Conservation (phyloP, 2,329 filamentous ascomycete species). For the Stemphylium vesicarium region DNA sequence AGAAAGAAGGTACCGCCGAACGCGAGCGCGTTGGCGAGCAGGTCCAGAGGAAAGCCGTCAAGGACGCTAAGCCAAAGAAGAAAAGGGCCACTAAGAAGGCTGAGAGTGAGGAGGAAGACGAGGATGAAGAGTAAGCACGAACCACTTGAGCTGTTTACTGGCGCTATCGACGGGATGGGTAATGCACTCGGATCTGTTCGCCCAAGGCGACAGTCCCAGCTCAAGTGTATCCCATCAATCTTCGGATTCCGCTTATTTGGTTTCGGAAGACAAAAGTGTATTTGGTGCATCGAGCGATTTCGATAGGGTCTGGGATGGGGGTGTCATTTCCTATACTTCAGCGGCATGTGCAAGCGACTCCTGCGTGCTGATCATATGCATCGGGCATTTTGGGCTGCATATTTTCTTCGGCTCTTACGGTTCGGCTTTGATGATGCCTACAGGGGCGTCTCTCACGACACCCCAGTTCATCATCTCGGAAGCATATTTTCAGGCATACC, state of each 20-base stretch:
- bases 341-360: background rate
- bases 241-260: background rate
- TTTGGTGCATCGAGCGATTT: background rate
- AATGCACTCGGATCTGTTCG: background rate
- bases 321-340: background rate
- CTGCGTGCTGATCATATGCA: background rate
- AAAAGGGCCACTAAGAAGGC: slow-evolving; percentile 21
- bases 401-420: background rate
- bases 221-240: background rate
- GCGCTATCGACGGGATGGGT: slow-evolving; percentile 4
- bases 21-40: slow-evolving; percentile 78
- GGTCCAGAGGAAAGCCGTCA: slow-evolving; percentile 53
- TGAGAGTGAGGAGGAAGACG: slow-evolving; percentile 29
- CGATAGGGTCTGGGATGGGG: background rate
- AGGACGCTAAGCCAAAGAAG: slow-evolving; percentile 26
- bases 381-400: background rate
- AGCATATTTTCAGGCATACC: background rate
- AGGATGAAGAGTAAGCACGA: slow-evolving; percentile 17
- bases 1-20: slow-evolving; percentile 72
- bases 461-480: background rate
- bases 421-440: too few relatives aligned
- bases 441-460: background rate
- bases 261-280: background rate
- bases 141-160: background rate
- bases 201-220: background rate